Conservation (phyloP, 225 moss, liverwort and hornwort genomes). For the Sphagnum tenellum region DNA sequence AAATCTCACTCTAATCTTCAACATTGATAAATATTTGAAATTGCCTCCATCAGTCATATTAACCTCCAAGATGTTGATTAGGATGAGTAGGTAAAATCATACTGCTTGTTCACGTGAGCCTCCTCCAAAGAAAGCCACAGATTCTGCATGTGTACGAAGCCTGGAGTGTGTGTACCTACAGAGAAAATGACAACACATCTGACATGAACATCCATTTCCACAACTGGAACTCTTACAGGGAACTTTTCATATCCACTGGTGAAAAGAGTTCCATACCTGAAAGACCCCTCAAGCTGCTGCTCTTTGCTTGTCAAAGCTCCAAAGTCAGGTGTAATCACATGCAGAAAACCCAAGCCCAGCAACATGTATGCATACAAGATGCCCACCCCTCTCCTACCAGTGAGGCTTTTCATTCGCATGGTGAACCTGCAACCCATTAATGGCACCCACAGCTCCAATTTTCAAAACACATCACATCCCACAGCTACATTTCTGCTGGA, state of each 20-base stretch:
- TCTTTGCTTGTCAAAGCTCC: constrained; percentile 86
- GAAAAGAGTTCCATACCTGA: constrained; percentile 30
- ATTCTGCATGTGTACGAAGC: constrained; percentile 94
- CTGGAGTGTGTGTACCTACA: constrained; percentile 83
- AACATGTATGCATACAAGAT: constrained; percentile 95
- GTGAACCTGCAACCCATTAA: constrained; percentile 61
- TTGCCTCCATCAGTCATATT: too few relatives aligned
- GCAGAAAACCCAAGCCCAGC: constrained; percentile 80
- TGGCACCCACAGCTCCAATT: too few relatives aligned
- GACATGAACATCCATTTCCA: too few relatives aligned
- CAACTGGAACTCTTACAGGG: too few relatives aligned
- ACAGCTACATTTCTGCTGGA: too few relatives aligned
- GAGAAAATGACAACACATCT: neutral
- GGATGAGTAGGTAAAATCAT: constrained; percentile 11
- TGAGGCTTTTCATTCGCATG: constrained; percentile 78
- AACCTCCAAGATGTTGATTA: too few relatives aligned
- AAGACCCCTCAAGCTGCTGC: constrained; percentile 89
- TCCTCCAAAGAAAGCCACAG: constrained; percentile 95
- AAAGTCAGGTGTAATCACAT: constrained; percentile 90
- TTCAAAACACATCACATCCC: too few relatives aligned
- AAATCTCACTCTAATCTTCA: too few relatives aligned
- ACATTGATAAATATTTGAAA: too few relatives aligned
- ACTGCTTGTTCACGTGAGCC: constrained; percentile 95
- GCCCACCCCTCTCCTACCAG: constrained; percentile 79
- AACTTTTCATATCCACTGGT: too few relatives aligned